Percentiles rank a stretch among this genome's conserved stretches.
phyloP scores from a whole-genome alignment of 208 protist genomes.

The Crithidia sp. region DNA sequence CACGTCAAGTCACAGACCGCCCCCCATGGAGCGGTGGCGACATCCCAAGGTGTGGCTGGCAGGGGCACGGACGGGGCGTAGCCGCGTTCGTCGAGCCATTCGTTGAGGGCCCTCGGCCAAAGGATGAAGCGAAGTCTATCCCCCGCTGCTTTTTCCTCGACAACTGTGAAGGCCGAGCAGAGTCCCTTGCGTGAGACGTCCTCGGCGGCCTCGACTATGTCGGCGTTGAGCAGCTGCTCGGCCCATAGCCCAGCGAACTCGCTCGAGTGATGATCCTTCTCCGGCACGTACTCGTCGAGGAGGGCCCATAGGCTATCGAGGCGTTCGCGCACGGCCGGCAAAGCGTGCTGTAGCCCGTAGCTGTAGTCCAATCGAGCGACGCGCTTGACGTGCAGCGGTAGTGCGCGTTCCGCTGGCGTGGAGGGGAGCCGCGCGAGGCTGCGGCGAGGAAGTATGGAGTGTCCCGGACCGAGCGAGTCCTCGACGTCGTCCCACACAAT shows the following conservation, averaged over 20 bases:
- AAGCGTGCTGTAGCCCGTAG: background rate
- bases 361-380: background rate
- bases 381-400: background rate
- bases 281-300: background rate
- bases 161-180: background rate
- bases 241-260: background rate
- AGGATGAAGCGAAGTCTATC: slow-evolving; percentile 19
- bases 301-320: background rate
- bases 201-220: background rate
- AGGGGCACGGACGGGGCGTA: slow-evolving; percentile 15
- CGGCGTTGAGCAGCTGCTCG: background rate
- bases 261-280: background rate
- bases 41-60: slow-evolving; percentile 9
- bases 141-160: slow-evolving; percentile 10
- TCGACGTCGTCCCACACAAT: background rate
- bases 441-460: background rate
- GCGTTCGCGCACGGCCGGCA: background rate
- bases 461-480: background rate
- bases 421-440: background rate
- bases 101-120: slow-evolving; percentile 16
- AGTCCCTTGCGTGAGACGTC: background rate
- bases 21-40: background rate
- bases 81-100: slow-evolving; percentile 4
- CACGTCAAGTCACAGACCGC: slow-evolving; percentile 21
- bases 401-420: background rate